Conservation (phyloP, 2,329 filamentous ascomycete species). For the Stagonosporopsis chrysanthemi region DNA sequence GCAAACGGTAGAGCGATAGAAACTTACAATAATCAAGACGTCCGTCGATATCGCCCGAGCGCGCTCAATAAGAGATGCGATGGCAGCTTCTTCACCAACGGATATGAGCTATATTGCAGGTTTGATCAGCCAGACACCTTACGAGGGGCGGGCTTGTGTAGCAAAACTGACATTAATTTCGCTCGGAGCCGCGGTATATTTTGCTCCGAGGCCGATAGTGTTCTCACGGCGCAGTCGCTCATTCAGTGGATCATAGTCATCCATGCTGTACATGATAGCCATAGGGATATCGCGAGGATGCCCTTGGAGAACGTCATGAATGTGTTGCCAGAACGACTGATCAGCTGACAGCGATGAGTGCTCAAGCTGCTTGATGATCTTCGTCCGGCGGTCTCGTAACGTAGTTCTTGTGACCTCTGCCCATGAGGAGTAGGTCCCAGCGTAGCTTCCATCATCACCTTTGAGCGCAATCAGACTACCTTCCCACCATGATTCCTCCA, state of each 20-base stretch:
- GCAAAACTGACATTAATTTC: constrained; percentile 4
- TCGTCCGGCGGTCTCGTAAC: constrained; percentile 8
- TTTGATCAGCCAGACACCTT: not conserved
- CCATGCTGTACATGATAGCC: constrained; percentile 11
- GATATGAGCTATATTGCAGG: not conserved
- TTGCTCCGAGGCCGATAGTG: constrained; percentile 2
- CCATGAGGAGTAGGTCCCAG: constrained; percentile 13
- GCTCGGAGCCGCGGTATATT: constrained; percentile 1
- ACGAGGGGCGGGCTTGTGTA: too few relatives aligned
- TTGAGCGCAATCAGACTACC: constrained; percentile 7
- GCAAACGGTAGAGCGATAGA: not conserved
- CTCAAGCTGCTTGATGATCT: constrained; percentile 5
- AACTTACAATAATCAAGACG: not conserved
- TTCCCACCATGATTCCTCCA: constrained; percentile 16
- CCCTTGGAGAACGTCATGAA: constrained; percentile 5
- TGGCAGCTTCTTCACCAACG: not conserved
- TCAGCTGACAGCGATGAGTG: not conserved
- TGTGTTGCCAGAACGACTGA: constrained; percentile 5
- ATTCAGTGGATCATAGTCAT: not conserved
- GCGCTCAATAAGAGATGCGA: not conserved
- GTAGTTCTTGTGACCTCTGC: constrained; percentile 2
- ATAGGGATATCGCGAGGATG: constrained; percentile 12
- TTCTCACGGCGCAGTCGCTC: constrained; percentile 3
- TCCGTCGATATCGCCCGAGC: not conserved
- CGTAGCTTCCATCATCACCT: constrained; percentile 7